A percentile compares a stretch with the other conserved stretches of the same genome.
Evolutionary conservation across 2,329 filamentous ascomycete genomes (phyloP).

Genomic region (Neocucurbitaria cava): DNA sequence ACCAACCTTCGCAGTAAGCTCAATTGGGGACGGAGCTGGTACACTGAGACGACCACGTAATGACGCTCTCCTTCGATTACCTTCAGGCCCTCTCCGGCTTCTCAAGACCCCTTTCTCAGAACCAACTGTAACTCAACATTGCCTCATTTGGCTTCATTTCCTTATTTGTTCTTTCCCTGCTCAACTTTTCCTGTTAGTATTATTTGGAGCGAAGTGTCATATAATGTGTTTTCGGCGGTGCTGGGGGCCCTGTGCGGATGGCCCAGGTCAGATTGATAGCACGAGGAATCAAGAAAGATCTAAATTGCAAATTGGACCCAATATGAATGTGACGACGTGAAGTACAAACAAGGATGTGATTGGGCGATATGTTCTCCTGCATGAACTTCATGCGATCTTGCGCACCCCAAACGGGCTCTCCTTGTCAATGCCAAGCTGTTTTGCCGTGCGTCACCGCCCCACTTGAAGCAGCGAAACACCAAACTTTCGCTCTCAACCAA

Average conservation of each 20-base stretch:
- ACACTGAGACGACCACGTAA: conserved; percentile 31
- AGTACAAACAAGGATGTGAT: not conserved
- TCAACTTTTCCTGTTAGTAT: conserved; percentile 7
- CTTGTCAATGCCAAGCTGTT: conserved; percentile 27
- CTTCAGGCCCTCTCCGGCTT: not conserved
- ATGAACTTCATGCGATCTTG: conserved; percentile 1
- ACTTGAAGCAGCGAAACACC: conserved; percentile 27
- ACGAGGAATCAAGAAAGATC: conserved; percentile 30
- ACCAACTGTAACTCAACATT: conserved; percentile 12
- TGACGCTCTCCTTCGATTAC: conserved; percentile 15
- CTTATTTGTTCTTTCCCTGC: conserved; percentile 7
- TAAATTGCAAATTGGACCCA: conserved; percentile 23
- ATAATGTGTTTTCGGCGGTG: conserved; percentile 18
- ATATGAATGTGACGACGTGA: conserved; percentile 7
- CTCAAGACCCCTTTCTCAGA: conserved; percentile 10
- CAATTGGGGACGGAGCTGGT: conserved; percentile 40
- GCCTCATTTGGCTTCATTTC: conserved; percentile 6
- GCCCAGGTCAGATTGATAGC: conserved; percentile 27
- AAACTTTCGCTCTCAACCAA: conserved; percentile 41
- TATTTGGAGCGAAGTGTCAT: conserved; percentile 14
- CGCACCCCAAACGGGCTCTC: not conserved
- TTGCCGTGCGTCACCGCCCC: conserved; percentile 34
- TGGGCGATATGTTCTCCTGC: not conserved
- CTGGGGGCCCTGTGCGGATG: conserved; percentile 14
- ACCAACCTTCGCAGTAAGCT: conserved; percentile 25